Conservation (phyloP, 768 basidiomycete species). For the Bullera alba region DNA sequence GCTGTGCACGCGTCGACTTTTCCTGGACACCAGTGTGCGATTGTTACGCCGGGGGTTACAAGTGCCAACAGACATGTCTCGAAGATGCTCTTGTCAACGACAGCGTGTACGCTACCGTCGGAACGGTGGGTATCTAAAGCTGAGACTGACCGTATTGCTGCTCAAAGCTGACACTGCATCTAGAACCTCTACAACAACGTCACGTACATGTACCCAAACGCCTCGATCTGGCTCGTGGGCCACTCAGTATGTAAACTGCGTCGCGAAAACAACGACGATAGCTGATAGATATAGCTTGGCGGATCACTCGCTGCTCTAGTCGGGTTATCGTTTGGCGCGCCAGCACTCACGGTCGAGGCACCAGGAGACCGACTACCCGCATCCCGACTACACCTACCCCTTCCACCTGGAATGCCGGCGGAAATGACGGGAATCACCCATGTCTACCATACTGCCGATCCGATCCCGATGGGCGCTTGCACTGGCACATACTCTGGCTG, state of each 20-base stretch:
- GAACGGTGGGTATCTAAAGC: constrained; percentile 57
- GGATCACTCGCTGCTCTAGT: constrained; percentile 77
- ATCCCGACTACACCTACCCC: constrained; percentile 72
- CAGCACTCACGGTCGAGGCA: constrained; percentile 83
- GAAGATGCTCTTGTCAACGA: constrained; percentile 72
- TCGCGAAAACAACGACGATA: not conserved
- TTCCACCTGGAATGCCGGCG: constrained; percentile 55
- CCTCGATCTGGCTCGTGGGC: constrained; percentile 84
- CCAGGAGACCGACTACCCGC: constrained; percentile 80
- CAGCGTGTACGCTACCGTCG: constrained; percentile 78
- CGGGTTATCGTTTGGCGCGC: constrained; percentile 83
- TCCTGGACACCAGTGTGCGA: constrained; percentile 90
- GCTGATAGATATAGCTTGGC: constrained; percentile 58
- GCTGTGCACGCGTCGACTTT: constrained; percentile 89
- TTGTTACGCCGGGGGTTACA: constrained; percentile 67
- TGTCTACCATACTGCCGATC: constrained; percentile 88
- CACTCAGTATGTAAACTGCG: constrained; percentile 26
- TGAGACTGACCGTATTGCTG: constrained; percentile 1
- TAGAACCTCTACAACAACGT: constrained; percentile 92
- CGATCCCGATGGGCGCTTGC: constrained; percentile 62
- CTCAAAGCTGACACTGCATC: constrained; percentile 4
- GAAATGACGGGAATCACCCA: constrained; percentile 57
- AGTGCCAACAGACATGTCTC: constrained; percentile 73
- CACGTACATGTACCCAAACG: constrained; percentile 77
- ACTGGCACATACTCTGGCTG: constrained; percentile 57